Conservation (phyloP, 352 stramenopile genomes). For the Pythium scleroteichum region DNA sequence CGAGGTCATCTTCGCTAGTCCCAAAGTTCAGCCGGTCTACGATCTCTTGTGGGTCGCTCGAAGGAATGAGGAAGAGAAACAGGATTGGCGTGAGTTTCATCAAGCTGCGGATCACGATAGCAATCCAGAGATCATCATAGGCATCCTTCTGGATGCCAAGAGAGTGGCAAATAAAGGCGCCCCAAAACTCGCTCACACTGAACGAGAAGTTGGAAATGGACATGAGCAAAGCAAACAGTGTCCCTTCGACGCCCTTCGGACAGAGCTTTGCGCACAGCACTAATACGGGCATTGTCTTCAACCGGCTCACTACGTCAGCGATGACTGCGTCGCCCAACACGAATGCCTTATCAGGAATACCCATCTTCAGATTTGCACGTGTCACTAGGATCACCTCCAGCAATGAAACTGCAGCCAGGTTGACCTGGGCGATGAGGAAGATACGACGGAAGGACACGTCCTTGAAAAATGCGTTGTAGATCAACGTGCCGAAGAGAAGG, state of each 20-base stretch:
- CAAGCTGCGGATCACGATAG: slow-evolving; percentile 90
- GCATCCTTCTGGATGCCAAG: slow-evolving; percentile 90
- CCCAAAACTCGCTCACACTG: slow-evolving; percentile 93
- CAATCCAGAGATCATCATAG: slow-evolving; percentile 91
- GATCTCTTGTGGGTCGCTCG: slow-evolving; percentile 73
- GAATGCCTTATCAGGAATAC: slow-evolving; percentile 95
- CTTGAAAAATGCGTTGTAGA: slow-evolving; percentile 89
- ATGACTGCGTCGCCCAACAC: slow-evolving; percentile 95
- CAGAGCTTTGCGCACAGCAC: slow-evolving; percentile 95
- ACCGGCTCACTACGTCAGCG: slow-evolving; percentile 72
- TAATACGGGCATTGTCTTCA: slow-evolving; percentile 93
- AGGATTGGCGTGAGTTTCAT: slow-evolving; percentile 91
- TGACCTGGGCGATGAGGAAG: slow-evolving; percentile 88
- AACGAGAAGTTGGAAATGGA: slow-evolving; percentile 96
- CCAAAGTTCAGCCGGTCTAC: slow-evolving; percentile 71
- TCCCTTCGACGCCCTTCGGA: slow-evolving; percentile 94
- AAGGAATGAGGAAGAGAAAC: slow-evolving; percentile 85
- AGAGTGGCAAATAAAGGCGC: slow-evolving; percentile 85
- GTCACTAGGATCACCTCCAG: slow-evolving; percentile 90
- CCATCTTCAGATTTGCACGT: slow-evolving; percentile 88
- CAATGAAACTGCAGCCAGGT: slow-evolving; percentile 67
- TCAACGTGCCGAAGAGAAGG: slow-evolving; percentile 73
- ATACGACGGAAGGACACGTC: slow-evolving; percentile 93
- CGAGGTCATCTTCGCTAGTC: slow-evolving; percentile 16
- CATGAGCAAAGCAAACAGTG: slow-evolving; percentile 97